Evolutionary conservation across 257 asterid species (phyloP), one percentile per base, ranked within the genome.

Genomic region (Ilex aquifolium): DNA sequence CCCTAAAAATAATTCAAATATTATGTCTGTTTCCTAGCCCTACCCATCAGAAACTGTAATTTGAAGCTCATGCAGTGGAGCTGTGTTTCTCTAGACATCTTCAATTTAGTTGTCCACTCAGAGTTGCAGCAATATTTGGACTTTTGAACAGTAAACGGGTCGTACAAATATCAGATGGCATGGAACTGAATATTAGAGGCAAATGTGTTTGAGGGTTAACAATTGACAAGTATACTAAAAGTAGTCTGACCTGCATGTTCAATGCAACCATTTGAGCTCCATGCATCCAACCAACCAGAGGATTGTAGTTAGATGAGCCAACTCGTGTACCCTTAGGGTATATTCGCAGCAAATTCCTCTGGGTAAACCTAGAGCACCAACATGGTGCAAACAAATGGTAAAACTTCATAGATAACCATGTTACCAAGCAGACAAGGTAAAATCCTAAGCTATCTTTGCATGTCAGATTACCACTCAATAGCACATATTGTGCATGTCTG

Each of bases 191-290:
- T 36, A 4, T 2, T 0, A 8, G 42, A 36, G 8, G 42, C 5
- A 4, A 36, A 36, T 49, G 17, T 11, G 54, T 49, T 49, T 12
- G 4, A 11, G 5, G 10, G 5, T 49, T 3, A 49, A 15, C 54
- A 49, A 49, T 11, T 49, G 14, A 44, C 13, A 7, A 13, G 50
- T 12, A 49, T n/a, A 2, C 54, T 12, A 49, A 49, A 49, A 49
- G 54, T 11, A 49, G 54, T 12, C 54, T 49, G 54, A 89, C 97
- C 95, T 86, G 96, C 96, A 89, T 89, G 65, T 89, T 89, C 68
- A 89, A 89, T 17, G 96, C 96, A 66, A 89, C 86, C 97, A 89
- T 89, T 71, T 89, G 97, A 78, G 97, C 97, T 62, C 97, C 97
- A 31, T 87, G 97, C 80, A 87, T 75, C 97, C 97, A 89, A 42